phyloP scores from a whole-genome alignment of 805 yeast genomes.

The Candida quercuum region DNA sequence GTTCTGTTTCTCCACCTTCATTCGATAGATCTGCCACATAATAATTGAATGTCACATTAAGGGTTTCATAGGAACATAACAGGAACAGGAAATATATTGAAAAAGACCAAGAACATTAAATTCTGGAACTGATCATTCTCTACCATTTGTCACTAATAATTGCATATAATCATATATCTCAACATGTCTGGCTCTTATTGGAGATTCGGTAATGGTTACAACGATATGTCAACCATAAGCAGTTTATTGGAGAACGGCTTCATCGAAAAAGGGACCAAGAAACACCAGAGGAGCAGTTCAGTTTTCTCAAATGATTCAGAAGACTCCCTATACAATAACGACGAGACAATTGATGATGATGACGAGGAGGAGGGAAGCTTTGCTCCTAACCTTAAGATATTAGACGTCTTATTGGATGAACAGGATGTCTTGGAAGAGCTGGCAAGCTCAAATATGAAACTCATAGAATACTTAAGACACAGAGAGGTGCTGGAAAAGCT shows the following conservation, averaged over 20 bases:
- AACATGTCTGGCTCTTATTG: conserved; percentile 48
- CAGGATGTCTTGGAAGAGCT: conserved; percentile 71
- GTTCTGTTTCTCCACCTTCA: background rate
- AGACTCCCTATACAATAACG: conserved; percentile 16
- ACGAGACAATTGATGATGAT: conserved; percentile 26
- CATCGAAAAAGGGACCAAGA: conserved; percentile 35
- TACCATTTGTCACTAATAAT: no score
- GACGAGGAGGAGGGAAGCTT: conserved; percentile 26
- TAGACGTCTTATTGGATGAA: conserved; percentile 66
- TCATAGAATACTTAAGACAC: conserved; percentile 74
- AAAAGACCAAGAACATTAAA: no score
- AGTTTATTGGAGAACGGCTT: conserved; percentile 35
- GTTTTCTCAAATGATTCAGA: conserved; percentile 17
- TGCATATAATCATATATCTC: background rate
- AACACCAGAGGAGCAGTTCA: conserved; percentile 16
- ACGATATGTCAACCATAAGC: conserved; percentile 50
- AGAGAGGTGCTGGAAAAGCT: conserved; percentile 68
- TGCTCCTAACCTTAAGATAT: conserved; percentile 35
- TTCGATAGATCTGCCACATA: no score
- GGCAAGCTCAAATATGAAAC: conserved; percentile 63
- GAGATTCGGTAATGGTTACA: conserved; percentile 56
- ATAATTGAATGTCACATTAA: background rate
- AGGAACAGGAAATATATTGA: no score
- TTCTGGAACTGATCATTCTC: no score
- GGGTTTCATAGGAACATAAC: no score